Conservation (phyloP, 306 rosid species). For the Inga leiocalycina region DNA sequence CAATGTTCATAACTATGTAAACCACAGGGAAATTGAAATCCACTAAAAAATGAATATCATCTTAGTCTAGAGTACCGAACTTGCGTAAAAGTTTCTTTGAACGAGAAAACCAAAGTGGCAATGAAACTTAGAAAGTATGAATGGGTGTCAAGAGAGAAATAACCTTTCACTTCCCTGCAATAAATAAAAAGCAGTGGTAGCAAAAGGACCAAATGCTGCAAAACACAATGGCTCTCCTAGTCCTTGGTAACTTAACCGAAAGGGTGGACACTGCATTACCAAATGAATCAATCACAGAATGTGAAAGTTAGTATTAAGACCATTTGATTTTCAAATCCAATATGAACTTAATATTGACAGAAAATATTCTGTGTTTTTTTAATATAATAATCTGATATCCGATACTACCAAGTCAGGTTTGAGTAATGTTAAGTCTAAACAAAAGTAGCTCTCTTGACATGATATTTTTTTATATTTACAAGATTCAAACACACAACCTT, state of each 20-base stretch:
- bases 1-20: background rate
- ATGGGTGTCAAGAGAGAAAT: constrained; percentile 18
- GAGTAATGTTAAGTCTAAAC: background rate
- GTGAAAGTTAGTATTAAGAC: constrained; percentile 25
- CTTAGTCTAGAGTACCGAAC: background rate
- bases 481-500: background rate
- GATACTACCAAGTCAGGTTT: background rate
- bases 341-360: constrained; percentile 14
- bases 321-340: constrained; percentile 1
- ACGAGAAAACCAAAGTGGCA: background rate
- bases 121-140: background rate
- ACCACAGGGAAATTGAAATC: background rate
- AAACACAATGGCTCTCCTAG: constrained; percentile 94
- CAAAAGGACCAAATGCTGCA: constrained; percentile 92
- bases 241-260: constrained; percentile 86
- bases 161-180: constrained; percentile 78
- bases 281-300: constrained; percentile 9
- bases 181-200: constrained; percentile 83
- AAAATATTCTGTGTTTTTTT: background rate
- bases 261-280: constrained; percentile 88
- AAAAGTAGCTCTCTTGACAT: background rate
- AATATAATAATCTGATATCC: background rate
- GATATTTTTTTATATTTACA: background rate
- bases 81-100: background rate
- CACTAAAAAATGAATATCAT: background rate